phyloP scores from a whole-genome alignment of 164 flowering plant genomes.

The Sedum album region DNA sequence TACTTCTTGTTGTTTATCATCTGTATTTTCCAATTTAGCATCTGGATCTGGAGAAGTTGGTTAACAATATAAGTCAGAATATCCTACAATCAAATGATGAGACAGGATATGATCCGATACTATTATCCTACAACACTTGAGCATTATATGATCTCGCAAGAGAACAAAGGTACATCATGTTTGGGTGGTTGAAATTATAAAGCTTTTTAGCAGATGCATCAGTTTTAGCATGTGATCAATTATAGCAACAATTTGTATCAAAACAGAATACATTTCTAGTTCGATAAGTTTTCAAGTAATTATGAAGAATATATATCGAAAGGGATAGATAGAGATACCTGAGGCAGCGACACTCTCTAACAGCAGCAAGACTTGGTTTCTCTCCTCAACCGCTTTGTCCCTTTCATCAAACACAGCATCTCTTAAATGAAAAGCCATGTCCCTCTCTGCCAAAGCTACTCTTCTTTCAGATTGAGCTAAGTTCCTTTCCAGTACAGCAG shows the following conservation, averaged over 20 bases:
- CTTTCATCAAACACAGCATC: conserved; percentile 6
- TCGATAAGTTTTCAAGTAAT: not conserved
- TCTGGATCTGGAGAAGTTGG: not conserved
- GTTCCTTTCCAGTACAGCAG: conserved; percentile 6
- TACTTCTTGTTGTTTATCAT: not conserved
- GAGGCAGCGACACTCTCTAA: not conserved
- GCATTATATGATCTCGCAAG: too few relatives aligned
- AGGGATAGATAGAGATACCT: not conserved
- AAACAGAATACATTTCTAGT: too few relatives aligned
- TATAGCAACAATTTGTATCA: not conserved
- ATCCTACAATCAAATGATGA: too few relatives aligned
- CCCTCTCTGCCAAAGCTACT: conserved; percentile 1
- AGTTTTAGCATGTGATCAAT: too few relatives aligned
- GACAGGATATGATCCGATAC: too few relatives aligned
- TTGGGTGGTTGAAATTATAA: too few relatives aligned
- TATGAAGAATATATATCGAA: too few relatives aligned
- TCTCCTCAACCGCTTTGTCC: not conserved
- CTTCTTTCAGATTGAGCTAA: not conserved
- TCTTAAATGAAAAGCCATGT: not conserved
- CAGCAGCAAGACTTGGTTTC: conserved; percentile 1
- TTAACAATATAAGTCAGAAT: too few relatives aligned
- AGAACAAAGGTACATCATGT: too few relatives aligned
- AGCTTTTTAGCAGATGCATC: not conserved
- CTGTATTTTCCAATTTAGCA: not conserved
- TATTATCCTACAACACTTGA: too few relatives aligned